These are phyloP conservation scores for Triticum dicoccoides DNA, from an alignment of 176 grass and related monocot genomes.

Conservation along the genomic window DNA sequence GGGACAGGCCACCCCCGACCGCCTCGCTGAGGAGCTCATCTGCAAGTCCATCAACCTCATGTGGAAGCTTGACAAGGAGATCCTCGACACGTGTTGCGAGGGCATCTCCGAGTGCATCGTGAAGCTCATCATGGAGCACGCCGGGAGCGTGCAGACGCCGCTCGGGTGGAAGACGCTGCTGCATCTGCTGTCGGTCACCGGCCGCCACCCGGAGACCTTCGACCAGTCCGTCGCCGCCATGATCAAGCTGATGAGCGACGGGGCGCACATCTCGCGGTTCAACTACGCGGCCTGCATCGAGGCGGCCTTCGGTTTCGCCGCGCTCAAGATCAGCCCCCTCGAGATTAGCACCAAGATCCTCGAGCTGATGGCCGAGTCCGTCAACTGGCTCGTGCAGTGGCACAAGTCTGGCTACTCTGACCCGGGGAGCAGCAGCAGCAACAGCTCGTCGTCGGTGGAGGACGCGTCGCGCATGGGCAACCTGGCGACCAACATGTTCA, in stretches of 20 bases:
- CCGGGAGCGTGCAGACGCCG: conserved; percentile 50
- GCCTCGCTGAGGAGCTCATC: conserved; percentile 63
- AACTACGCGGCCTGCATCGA: conserved; percentile 86
- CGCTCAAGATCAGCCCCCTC: conserved; percentile 85
- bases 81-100: conserved; percentile 80
- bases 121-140: conserved; percentile 50
- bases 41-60: conserved; percentile 87
- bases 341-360: conserved; percentile 76
- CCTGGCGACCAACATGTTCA: conserved; percentile 60
- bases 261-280: conserved; percentile 42
- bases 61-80: conserved; percentile 90
- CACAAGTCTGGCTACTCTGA: conserved; percentile 77
- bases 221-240: conserved; percentile 67
- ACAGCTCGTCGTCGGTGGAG: neutral
- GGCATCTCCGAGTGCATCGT: conserved; percentile 55
- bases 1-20: conserved; percentile 16
- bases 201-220: conserved; percentile 89
- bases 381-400: conserved; percentile 73
- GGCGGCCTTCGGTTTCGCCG: conserved; percentile 69
- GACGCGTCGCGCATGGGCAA: conserved; percentile 42
- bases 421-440: conserved; percentile 13
- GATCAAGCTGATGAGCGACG: conserved; percentile 66
- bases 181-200: conserved; percentile 63
- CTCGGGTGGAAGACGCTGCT: conserved; percentile 84
- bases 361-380: conserved; percentile 66